Conservation (phyloP, 257 asterid species). For the Voacanga thouarsii region DNA sequence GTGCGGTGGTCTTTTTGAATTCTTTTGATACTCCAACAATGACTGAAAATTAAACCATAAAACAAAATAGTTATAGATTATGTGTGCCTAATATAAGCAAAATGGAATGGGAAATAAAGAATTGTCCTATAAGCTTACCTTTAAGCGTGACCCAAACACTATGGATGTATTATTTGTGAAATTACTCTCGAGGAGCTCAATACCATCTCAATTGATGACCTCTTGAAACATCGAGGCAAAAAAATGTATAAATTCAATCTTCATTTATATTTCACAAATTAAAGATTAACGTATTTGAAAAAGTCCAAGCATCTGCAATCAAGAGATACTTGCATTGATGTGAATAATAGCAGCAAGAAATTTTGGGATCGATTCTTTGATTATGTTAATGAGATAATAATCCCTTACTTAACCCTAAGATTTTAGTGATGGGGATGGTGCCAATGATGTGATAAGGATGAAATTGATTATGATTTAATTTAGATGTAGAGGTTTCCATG, state of each 20-base stretch:
- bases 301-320: too few relatives aligned
- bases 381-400: too few relatives aligned
- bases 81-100: not conserved
- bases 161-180: slow-evolving; percentile 95
- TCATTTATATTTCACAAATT: not conserved
- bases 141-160: slow-evolving; percentile 92
- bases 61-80: not conserved
- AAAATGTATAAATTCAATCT: not conserved
- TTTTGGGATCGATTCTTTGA: too few relatives aligned
- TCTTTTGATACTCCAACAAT: slow-evolving; percentile 89
- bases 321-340: too few relatives aligned
- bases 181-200: slow-evolving; percentile 88
- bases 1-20: slow-evolving; percentile 66
- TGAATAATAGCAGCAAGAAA: too few relatives aligned
- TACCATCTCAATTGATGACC: slow-evolving; percentile 51
- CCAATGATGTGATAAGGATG: too few relatives aligned
- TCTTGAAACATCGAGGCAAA: not conserved
- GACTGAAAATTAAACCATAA: slow-evolving; percentile 46
- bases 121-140: slow-evolving; percentile 40
- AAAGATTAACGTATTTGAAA: too few relatives aligned
- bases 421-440: too few relatives aligned
- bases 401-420: too few relatives aligned
- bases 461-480: too few relatives aligned
- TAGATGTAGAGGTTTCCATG: too few relatives aligned
- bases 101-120: not conserved